Conservation (phyloP, 176 grass and related monocot species). For the Metroxylon sagu region DNA sequence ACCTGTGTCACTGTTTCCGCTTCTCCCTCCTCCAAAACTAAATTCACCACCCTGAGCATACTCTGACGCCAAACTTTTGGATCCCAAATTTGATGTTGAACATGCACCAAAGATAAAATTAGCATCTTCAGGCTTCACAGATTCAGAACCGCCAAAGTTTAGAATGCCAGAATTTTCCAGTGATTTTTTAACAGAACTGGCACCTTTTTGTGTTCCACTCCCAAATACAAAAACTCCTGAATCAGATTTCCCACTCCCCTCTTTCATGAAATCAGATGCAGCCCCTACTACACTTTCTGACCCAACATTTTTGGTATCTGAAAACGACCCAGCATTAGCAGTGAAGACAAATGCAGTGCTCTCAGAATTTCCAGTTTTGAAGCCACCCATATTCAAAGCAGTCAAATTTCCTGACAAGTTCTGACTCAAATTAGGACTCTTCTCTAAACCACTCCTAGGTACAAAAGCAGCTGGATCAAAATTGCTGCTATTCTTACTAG, state of each 20-base stretch:
- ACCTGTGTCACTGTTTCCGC: neutral
- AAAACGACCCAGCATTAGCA: neutral
- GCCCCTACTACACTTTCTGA: neutral
- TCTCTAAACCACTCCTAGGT: neutral
- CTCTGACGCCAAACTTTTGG: too few relatives aligned
- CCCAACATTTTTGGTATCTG: neutral
- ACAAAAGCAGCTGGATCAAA: neutral
- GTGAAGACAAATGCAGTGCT: constrained; percentile 10
- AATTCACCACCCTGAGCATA: too few relatives aligned
- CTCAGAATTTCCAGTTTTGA: constrained; percentile 1
- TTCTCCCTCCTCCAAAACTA: too few relatives aligned
- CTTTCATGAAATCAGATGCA: neutral
- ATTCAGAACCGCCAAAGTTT: neutral
- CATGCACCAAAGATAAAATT: constrained; percentile 27
- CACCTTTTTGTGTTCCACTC: neutral
- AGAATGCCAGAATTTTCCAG: neutral
- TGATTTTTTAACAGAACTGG: too few relatives aligned
- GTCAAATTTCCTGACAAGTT: constrained; percentile 1
- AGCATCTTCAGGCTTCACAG: neutral
- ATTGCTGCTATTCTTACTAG: too few relatives aligned
- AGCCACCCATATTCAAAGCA: neutral
- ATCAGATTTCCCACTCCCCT: neutral
- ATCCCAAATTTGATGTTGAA: too few relatives aligned
- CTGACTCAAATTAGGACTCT: neutral
- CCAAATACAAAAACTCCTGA: neutral